Evolutionary conservation across 2,329 filamentous ascomycete genomes (phyloP), one percentile per base, ranked within the genome.

Genomic region (Hansfordia pulvinata): DNA sequence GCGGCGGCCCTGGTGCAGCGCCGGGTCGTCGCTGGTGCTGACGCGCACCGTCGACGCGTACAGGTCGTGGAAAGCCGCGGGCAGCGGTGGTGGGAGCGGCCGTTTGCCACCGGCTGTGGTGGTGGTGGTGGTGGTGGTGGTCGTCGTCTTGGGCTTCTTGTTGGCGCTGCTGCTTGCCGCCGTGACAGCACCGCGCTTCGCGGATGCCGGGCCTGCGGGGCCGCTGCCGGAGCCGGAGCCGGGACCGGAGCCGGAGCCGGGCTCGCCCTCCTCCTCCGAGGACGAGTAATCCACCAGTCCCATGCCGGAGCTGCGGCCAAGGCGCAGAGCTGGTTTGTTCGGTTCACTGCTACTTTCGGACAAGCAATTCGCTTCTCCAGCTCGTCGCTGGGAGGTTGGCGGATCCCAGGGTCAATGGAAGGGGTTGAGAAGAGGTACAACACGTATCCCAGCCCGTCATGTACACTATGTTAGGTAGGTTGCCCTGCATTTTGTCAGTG

Each of bases 1-100:
- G 46, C 76, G 83, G 23, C 88, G 75, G 28, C 90, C 90, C 17
- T 78, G 79, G 50, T 98, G 90, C 31, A 96, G 61, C 32, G 65
- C 63, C 1, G 88, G 85, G 45, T 93, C 80, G 53, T 96, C 90
- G 40, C 62, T 64, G 20, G 77, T 76, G 51, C 79, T 82, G 35
- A 79, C 62, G 35, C 88, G 74, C 27, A 81, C 76, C 20, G 76
- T 81, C 8, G 81, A 77, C 16, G 86, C 79, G 53, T 98, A 96
- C 29, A 96, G 65, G 49, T 94, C 81, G 49, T 85, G 81, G 51
- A 98, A 96, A 29, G 70, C 58, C 9, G 73, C 53, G 7, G 86
- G 88, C 13, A 94, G 64, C 7, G 85, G 81, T 17, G 82, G 84
- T 19, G 86, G 53, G 5, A 37, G 40, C 4, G 47, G 37, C 8